phyloP scores from a whole-genome alignment of 805 yeast species.

The Candida anglica region DNA sequence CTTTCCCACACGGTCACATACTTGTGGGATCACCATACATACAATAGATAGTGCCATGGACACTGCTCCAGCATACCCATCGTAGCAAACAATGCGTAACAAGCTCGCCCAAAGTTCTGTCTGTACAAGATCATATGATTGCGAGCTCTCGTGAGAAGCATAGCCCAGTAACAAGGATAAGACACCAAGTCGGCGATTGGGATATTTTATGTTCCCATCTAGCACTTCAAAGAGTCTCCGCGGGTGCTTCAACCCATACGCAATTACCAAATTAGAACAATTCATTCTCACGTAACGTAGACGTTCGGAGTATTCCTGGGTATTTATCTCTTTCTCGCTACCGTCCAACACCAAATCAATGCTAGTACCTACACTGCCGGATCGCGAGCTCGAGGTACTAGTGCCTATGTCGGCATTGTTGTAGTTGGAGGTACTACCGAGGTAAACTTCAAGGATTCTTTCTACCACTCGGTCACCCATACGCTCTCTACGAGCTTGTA shows the following conservation, averaged over 20 bases:
- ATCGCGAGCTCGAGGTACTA: too few species aligned
- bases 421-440: slow-evolving; percentile 20
- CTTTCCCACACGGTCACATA: slow-evolving; percentile 27
- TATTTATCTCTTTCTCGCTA: slow-evolving; percentile 12
- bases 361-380: too few species aligned
- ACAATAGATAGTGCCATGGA: slow-evolving; percentile 28
- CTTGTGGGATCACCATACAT: slow-evolving; percentile 39
- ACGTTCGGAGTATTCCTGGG: slow-evolving; percentile 45
- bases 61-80: slow-evolving; percentile 36
- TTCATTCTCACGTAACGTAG: slow-evolving; percentile 45
- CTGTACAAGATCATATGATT: slow-evolving; percentile 24
- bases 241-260: slow-evolving; percentile 40
- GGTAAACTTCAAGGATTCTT: slow-evolving; percentile 19
- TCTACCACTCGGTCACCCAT: slow-evolving; percentile 20
- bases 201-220: slow-evolving; percentile 28
- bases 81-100: slow-evolving; percentile 36
- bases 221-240: slow-evolving; percentile 31
- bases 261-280: slow-evolving; percentile 34
- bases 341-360: too few species aligned
- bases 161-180: slow-evolving; percentile 34
- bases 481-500: slow-evolving; percentile 14
- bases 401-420: too few species aligned
- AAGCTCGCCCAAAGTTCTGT: slow-evolving; percentile 35
- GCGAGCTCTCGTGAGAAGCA: slow-evolving; percentile 21
- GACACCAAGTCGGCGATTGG: slow-evolving; percentile 32